Base-by-base conservation (phyloP, 352 stramenopile species). In the Phytophthora nicotianae region DNA sequence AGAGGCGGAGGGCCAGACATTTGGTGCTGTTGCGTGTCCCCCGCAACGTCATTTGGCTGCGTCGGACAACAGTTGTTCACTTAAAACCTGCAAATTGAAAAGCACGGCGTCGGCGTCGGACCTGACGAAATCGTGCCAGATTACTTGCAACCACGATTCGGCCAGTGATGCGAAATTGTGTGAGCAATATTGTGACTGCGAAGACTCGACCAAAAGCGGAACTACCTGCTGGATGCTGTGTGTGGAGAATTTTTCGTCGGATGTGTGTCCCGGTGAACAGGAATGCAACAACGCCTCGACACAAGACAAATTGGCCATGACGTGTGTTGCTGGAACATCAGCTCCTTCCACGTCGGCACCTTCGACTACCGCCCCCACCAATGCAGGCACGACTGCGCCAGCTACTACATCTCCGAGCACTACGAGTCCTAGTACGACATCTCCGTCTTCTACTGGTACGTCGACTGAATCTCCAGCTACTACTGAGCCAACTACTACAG, bases 141-240 rank as follows among this genome's bases (percentile, higher is more conserved):
- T 86, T n/a, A 83, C 70, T 7, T 86, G 77, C 68, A 86, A 86
- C 50, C 77, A 86, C 72, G 74, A 73, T 11, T 63, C 69, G 16
- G 53, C 53, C 7, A 62, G 38, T 47, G 74, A 83, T 46, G 72
- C 56, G 1, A 51, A 55, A 24, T 49, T 77, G 16, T 87, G 77
- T 50, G 24, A 65, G 26, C 35, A 79, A 40, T 73, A 78, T 46
- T 87, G 77, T 38, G 70, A 84, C 38, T 87, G 75, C 27, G 35
- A 71, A 42, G 57, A 60, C 14, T 59, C 67, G 23, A 68, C 54
- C 1, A 76, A 41, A 9, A 60, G 48, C 0, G 77, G 61, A 10
- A 79, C 75, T 16, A 71, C 53, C 1, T 87, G 77, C 62, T 87
- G 77, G 77, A 87, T 87, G 77, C 52, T 87, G 38, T 87, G 77